Base-by-base conservation (phyloP, 164 flowering plant species). In the Vitis cinerea region DNA sequence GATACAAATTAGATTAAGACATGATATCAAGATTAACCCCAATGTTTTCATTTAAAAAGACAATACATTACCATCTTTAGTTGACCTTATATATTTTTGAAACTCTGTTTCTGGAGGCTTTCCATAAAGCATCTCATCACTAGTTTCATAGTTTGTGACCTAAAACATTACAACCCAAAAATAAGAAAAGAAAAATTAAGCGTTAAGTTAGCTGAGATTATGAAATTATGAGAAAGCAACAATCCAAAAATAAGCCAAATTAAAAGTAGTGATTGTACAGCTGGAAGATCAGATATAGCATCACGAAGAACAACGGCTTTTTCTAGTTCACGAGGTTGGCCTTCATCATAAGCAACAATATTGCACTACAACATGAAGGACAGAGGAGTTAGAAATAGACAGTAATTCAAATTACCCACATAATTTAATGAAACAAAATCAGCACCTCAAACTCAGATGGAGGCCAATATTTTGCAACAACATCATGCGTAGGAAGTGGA, bases 401-500 rank as follows among this genome's bases (percentile, higher is more conserved):
- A 12, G 49, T 23, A 17, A 53, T n/a, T 17, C 52, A 6, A 64
- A 9, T 8, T 53, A 4, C 15, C 15, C 8, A 47, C 10, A 12
- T 29, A 70, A 16, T 8, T 4, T 4, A 52, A 23, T 3, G 16
- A 67, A 58, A 64, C 19, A 50, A 61, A 10, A 61, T 16, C 1
- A 14, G 8, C 56, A 83, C 84, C 86, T 83, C 83, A 71, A 83
- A 83, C 62, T 79, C 84, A 50, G 57, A 63, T 13, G 86, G 84
- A 62, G 81, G 76, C 80, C 84, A 76, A 60, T 77, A 81, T 81
- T 70, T 81, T n/a, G 78, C 66, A 63, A 83, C 68, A 58, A 81
- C 83, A 59, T 85, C 84, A 78, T 85, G 88, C 13, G 84, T 79
- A 3, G 88, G 88, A 62, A 85, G 79, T 12, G 88, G 88, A 76